Evolutionary conservation across 352 stramenopile species (phyloP).

Genomic region (Phytophthora nicotianae): DNA sequence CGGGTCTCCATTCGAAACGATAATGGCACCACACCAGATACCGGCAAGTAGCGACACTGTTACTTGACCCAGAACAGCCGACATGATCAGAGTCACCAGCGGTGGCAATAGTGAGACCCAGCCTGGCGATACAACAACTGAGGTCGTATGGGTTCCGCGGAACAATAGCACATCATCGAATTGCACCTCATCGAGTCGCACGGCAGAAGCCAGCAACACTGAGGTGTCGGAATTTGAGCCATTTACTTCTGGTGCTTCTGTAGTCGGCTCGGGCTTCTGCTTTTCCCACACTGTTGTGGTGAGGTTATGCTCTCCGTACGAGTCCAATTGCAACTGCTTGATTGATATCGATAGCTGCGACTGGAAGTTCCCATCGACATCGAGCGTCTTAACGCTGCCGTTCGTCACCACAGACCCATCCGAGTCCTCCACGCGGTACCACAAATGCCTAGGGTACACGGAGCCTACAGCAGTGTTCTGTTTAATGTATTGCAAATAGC

Average conservation of each 20-base stretch:
- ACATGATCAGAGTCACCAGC: slow-evolving; percentile 79
- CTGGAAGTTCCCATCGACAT: slow-evolving; percentile 68
- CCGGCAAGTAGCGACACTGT: slow-evolving; percentile 80
- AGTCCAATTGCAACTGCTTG: slow-evolving; percentile 51
- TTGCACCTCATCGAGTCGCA: slow-evolving; percentile 15
- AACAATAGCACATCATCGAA: slow-evolving; percentile 33
- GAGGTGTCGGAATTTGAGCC: slow-evolving; percentile 37
- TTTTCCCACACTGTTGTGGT: slow-evolving; percentile 55
- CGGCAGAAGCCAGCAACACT: slow-evolving; percentile 33
- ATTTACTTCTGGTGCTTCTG: slow-evolving; percentile 5
- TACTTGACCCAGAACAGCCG: slow-evolving; percentile 76
- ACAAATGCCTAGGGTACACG: slow-evolving; percentile 68
- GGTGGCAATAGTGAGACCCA: slow-evolving; percentile 80
- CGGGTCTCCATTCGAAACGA: slow-evolving; percentile 77
- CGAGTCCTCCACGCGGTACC: slow-evolving; percentile 60
- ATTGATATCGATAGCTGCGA: slow-evolving; percentile 47
- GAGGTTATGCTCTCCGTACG: slow-evolving; percentile 56
- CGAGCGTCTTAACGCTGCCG: slow-evolving; percentile 67
- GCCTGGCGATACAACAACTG: slow-evolving; percentile 67
- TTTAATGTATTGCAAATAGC: neutral
- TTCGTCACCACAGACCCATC: slow-evolving; percentile 57
- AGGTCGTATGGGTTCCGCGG: slow-evolving; percentile 37
- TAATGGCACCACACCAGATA: slow-evolving; percentile 89
- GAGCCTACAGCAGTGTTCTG: slow-evolving; percentile 39
- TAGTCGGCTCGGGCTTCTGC: neutral